Base-by-base conservation (phyloP, 208 protist species). In the Wallacemonas sp. region DNA sequence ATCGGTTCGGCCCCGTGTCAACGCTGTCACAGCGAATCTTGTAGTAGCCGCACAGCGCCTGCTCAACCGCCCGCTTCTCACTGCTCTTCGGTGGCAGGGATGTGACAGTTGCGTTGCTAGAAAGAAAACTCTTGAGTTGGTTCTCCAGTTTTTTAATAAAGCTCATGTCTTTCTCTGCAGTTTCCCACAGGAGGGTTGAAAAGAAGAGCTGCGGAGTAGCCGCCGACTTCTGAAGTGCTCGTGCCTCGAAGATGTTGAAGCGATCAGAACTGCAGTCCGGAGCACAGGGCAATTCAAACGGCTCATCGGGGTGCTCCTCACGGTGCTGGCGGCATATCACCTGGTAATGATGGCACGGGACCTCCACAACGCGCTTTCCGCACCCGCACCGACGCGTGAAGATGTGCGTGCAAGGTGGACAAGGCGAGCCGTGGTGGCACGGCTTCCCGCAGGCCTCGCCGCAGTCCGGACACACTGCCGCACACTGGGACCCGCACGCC, bases 21-120 rank as follows among this genome's bases (percentile, higher is more conserved):
- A 86, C 66, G 47, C 73, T 67, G 34, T 86, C 75, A 15, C 78
- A 82, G 5, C 42, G 46, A 17, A 94, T 65, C 54, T 82, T 68
- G 64, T 86, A 94, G 71, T 87, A 90, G 21, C 54, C 59, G 27
- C 77, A 73, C 17, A 91, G 68, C 5, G 72, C 66, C 59, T 94
- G 88, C 15, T 87, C 70, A 12, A 90, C 53, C 4, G 68, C 77
- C 24, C 88, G 79, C 36, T 83, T 77, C 27, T 75, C 67, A 2
- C 63, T 26, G 33, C 66, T 63, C 38, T 75, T 70, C 2, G 88
- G 71, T 11, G 77, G 74, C 44, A 94, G 66, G 34, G 63, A 79
- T 1, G 79, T 39, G 2, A 83, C 62, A 6, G 58, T 12, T 14
- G 69, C 69, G 2, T 19, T 65, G n/a, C 70, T 68, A 5, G 64